These are phyloP conservation scores for Aspergillus sp. DNA, from an alignment of 2,329 filamentous ascomycete species.

Conservation along the genomic window DNA sequence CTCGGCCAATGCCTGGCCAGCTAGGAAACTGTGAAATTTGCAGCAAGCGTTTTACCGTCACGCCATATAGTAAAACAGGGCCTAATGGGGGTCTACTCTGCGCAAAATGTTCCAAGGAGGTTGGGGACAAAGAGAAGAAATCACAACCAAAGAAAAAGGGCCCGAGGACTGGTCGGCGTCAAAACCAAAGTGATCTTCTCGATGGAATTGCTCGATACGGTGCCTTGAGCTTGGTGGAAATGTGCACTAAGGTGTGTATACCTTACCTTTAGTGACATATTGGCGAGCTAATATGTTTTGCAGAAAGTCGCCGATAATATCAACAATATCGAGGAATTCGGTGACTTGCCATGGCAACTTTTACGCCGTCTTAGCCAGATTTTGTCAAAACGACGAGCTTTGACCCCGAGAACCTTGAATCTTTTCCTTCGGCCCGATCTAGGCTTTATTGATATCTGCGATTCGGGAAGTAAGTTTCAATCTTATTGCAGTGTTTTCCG, in stretches of 20 bases:
- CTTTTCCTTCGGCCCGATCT: conserved; percentile 54
- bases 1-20: conserved; percentile 70
- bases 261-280: background rate
- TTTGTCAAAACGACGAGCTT: conserved; percentile 61
- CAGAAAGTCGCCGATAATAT: conserved; percentile 63
- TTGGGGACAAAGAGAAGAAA: conserved; percentile 65
- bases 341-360: conserved; percentile 59
- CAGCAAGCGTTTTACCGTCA: conserved; percentile 86
- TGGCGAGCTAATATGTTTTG: conserved; percentile 17
- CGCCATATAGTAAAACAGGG: conserved; percentile 78
- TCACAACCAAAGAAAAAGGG: conserved; percentile 54
- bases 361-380: conserved; percentile 62
- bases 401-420: conserved; percentile 49
- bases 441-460: conserved; percentile 59
- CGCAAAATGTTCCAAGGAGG: conserved; percentile 72
- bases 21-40: conserved; percentile 86
- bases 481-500: background rate
- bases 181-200: conserved; percentile 78
- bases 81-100: conserved; percentile 86
- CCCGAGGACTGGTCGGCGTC: conserved; percentile 64
- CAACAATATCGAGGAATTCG: conserved; percentile 64
- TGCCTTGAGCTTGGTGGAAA: conserved; percentile 48
- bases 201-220: conserved; percentile 62
- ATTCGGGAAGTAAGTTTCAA: conserved; percentile 54
- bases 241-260: conserved; percentile 55